Base-by-base conservation (phyloP, 2,329 filamentous ascomycete species). In the Nannizziopsis barbatae region DNA sequence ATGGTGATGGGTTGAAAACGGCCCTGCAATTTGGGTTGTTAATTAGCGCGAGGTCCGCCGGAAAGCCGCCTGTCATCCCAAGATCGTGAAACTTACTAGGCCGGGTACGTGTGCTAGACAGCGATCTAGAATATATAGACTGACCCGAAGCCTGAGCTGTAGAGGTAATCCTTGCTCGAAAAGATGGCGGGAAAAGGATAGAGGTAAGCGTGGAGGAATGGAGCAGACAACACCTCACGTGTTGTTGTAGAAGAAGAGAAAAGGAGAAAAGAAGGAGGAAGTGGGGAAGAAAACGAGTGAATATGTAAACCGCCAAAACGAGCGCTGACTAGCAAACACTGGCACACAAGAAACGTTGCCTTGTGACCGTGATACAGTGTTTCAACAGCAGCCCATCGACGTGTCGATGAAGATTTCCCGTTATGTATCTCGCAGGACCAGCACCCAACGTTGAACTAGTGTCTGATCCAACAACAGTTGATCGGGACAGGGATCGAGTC, bases 1-100 rank as follows among this genome's bases (percentile, higher is more conserved):
- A 89, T 85, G 60, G 45, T 40, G 60, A 61, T 17, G 46, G 46
- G 52, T 44, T n/a, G 40, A 9, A 18, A 7, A 35, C 7, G 30
- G 45, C 27, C 30, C 45, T 42, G 15, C 8, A 22, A 32, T 22
- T 9, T 11, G 11, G 30, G 18, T n/a, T 11, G 9, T 45, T 20
- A 45, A 33, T n/a, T 7, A 20, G 30, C 3, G 15, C 3, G n/a
- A n/a, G n/a, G n/a, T n/a, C n/a, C n/a, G n/a, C n/a, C n/a, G n/a
- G n/a, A n/a, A n/a, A n/a, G n/a, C n/a, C n/a, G n/a, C n/a, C n/a
- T n/a, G n/a, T n/a, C n/a, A n/a, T n/a, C n/a, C n/a, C n/a, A n/a
- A n/a, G n/a, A n/a, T 2, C 22, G 17, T 15, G 27, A 45, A n/a
- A 37, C 43, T 31, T 32, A 45, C 43, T 12, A 7, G 35, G n/a